Evolutionary conservation across 1,284 basidiomycete genomes (phyloP), one percentile per base, ranked within the genome.

Genomic region (Puccinia coronata): DNA sequence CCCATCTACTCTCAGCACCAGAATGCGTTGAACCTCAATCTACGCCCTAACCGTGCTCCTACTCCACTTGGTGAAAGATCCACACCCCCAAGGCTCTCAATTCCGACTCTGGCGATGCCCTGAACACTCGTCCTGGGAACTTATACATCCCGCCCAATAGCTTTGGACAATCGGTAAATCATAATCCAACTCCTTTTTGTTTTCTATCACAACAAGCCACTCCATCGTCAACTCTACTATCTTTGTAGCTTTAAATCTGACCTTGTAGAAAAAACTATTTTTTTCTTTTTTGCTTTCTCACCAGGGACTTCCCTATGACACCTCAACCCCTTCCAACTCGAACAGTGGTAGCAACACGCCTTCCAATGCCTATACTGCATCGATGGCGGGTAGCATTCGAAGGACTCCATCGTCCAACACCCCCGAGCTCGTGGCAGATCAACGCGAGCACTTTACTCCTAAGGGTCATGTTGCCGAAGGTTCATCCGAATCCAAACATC

Each of bases 261-360:
- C 31, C 53, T 12, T n/a, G 3, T 39, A n/a, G 34, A 55, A 43
- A 55, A 2, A n/a, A n/a, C n/a, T n/a, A n/a, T n/a, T n/a, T n/a
- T n/a, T n/a, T n/a, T n/a, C n/a, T 8, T 74, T 28, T 57, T 43
- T 49, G 36, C 36, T 43, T 63, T 39, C 55, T 75, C 47, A 61
- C 41, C 73, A 75, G 57, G 73, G 73, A 43, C 39, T 61, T 25
- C 55, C 73, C 23, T 75, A 75, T 61, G 73, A 75, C 39, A 47
- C 14, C 5, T 28, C 55, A 59, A 43, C 25, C 36, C 41, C 55
- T 61, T 12, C 55, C 43, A 25, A 25, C 57, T n/a, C 51, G 9
- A 39, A 6, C 18, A 73, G 49, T 16, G 31, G 18, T n/a, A 49
- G 51, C 16, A 25, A 31, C 25, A 59, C 39, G 23, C 70, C 70